Evolutionary conservation across 106 monocot species (phyloP).

Genomic region (Phalaenopsis equestris): DNA sequence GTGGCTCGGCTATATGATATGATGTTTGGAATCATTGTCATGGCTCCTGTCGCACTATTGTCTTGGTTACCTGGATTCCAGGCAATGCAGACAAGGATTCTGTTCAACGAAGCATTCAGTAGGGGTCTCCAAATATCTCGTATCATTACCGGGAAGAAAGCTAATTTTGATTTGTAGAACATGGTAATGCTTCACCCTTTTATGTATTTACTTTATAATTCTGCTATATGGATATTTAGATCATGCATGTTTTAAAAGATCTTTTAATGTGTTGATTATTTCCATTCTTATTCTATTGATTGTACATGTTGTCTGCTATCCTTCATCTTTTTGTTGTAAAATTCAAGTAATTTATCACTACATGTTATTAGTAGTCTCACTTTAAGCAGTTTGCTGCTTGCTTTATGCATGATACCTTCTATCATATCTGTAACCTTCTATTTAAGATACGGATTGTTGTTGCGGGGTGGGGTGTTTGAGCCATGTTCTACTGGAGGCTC

Average conservation of each 20-base stretch:
- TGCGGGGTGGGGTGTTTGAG: background rate
- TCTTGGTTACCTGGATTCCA: constrained; percentile 91
- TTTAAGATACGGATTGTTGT: background rate
- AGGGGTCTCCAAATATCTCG: constrained; percentile 90
- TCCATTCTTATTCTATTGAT: background rate
- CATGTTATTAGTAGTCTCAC: background rate
- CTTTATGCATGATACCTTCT: background rate
- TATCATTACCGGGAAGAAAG: constrained; percentile 75
- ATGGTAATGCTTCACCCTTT: constrained; percentile 5
- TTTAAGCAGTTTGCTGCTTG: background rate
- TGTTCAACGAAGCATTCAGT: constrained; percentile 97
- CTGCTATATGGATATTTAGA: background rate
- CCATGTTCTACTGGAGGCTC: background rate
- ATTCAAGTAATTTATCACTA: background rate
- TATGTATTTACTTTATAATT: background rate
- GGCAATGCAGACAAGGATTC: constrained; percentile 91
- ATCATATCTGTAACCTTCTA: background rate
- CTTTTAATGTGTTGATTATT: background rate
- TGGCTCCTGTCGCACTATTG: constrained; percentile 77
- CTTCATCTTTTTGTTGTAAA: background rate
- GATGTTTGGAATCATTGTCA: constrained; percentile 64
- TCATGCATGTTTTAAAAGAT: background rate
- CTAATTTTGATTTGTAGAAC: constrained; percentile 18
- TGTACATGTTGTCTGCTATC: background rate
- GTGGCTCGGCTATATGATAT: constrained; percentile 82